Conservation (phyloP, 306 rosid species). For the Prunus padus region DNA sequence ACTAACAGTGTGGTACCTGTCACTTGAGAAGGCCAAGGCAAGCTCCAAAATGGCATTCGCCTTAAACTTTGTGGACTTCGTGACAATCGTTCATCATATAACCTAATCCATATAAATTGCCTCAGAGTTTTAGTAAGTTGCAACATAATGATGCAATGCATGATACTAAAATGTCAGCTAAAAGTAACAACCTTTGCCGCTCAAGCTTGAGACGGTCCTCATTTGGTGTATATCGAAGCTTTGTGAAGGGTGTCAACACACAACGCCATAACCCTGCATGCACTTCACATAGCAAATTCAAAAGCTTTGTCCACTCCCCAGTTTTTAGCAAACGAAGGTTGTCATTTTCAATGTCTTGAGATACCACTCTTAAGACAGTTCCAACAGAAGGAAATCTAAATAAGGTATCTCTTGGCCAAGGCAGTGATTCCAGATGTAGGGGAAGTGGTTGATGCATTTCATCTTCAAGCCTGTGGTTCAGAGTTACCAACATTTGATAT, state of each 20-base stretch:
- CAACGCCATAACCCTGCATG: slow-evolving; percentile 57
- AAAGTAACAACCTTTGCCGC: slow-evolving; percentile 55
- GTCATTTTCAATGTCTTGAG: slow-evolving; percentile 27
- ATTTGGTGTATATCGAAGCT: slow-evolving; percentile 39
- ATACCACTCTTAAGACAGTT: slow-evolving; percentile 48
- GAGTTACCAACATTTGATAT: slow-evolving; percentile 9
- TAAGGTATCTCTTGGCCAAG: slow-evolving; percentile 44
- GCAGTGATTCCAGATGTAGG: slow-evolving; percentile 36
- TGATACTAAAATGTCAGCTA: neutral
- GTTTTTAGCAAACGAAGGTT: slow-evolving; percentile 24
- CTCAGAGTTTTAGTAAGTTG: neutral
- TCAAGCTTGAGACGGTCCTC: slow-evolving; percentile 37
- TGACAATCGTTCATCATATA: slow-evolving; percentile 39
- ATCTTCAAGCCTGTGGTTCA: slow-evolving; percentile 54
- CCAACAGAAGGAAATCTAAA: slow-evolving; percentile 56
- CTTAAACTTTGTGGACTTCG: slow-evolving; percentile 5
- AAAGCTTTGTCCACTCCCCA: slow-evolving; percentile 60
- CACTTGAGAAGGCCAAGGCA: slow-evolving; percentile 33
- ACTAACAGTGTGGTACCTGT: slow-evolving; percentile 49
- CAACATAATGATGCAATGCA: neutral
- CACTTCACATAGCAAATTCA: slow-evolving; percentile 45
- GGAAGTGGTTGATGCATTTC: slow-evolving; percentile 49
- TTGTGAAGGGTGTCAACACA: slow-evolving; percentile 44
- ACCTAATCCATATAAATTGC: slow-evolving; percentile 30
- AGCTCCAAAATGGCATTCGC: slow-evolving; percentile 40